Base-by-base conservation (phyloP, 2,329 filamentous ascomycete species). In the Tolypocladium amazonense region DNA sequence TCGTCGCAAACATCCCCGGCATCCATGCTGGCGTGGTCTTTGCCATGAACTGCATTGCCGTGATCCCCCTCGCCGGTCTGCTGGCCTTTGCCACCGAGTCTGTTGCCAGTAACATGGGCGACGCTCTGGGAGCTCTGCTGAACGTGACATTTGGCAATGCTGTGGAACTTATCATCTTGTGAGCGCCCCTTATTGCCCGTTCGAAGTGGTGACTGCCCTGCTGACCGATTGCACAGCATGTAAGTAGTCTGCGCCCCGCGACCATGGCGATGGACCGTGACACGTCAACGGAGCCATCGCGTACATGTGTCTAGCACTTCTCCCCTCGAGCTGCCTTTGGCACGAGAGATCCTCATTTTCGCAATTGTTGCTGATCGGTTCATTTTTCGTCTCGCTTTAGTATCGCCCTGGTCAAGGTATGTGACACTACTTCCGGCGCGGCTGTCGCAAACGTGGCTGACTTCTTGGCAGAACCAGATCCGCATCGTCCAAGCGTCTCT, bases 401-500 rank as follows among this genome's bases (percentile, higher is more conserved):
- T 71, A 90, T 92, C 73, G 89, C 88, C 53, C 77, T 92, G 35
- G 84, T 86, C 66, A 90, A 91, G 75, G 83, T 65, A 47, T 23
- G 56, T 25, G 14, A 12, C 25, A 41, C 14, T 15, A 8, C 23
- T 35, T 20, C 27, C 41, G 30, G n/a, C 58, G 41, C 15, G 30
- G 27, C 18, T 5, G 18, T 14, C 50, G 33, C 37, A 7, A 18
- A 25, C 39, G 56, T 43, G n/a, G 25, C 56, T 55, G 59, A 27
- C 38, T 12, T 14, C 37, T 23, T 4, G 58, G 50, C 62, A 86
- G 80, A 79, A 90, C 73, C 85, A 96, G 77, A 94, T 96, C 62
- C 86, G 89, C 62, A 93, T 96, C 65, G 92, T 96, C 30, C 92
- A 96, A 74, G 91, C 92, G 18, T 95, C 92, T 0, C 78, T 96